These are phyloP conservation scores for Fusarium sp. DNA, from an alignment of 2,329 filamentous ascomycete genomes.

Conservation along the genomic window DNA sequence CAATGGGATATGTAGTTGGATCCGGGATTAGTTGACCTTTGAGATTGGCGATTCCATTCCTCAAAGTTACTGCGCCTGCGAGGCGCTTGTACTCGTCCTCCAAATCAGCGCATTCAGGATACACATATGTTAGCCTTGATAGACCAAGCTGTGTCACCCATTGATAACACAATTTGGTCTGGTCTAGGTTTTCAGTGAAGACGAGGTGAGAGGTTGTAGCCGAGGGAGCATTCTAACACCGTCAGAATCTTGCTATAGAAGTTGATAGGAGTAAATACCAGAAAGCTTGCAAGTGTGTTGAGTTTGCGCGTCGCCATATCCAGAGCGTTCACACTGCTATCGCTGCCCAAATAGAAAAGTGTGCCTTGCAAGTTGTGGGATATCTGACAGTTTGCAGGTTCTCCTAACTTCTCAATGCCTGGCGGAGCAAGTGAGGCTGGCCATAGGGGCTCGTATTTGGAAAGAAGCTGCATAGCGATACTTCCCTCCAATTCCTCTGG, in stretches of 20 bases:
- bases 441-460: constrained; percentile 32
- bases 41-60: constrained; percentile 26
- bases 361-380: constrained; percentile 47
- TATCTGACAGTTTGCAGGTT: constrained; percentile 36
- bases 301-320: constrained; percentile 37
- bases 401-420: constrained; percentile 28
- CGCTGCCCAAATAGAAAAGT: constrained; percentile 48
- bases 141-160: constrained; percentile 48
- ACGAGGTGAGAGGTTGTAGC: constrained; percentile 41
- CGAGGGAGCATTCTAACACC: constrained; percentile 21
- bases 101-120: background rate
- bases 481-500: constrained; percentile 27
- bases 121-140: constrained; percentile 44
- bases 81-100: constrained; percentile 36
- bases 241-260: constrained; percentile 18
- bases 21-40: constrained; percentile 14
- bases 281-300: constrained; percentile 31
- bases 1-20: constrained; percentile 16
- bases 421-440: background rate
- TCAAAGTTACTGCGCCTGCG: constrained; percentile 33
- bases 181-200: constrained; percentile 24
- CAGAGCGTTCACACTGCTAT: constrained; percentile 13
- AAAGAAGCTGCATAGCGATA: constrained; percentile 29
- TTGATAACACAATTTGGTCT: constrained; percentile 36
- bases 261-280: constrained; percentile 16